phyloP scores from a whole-genome alignment of 306 rosid genomes.

The Quercus variabilis region DNA sequence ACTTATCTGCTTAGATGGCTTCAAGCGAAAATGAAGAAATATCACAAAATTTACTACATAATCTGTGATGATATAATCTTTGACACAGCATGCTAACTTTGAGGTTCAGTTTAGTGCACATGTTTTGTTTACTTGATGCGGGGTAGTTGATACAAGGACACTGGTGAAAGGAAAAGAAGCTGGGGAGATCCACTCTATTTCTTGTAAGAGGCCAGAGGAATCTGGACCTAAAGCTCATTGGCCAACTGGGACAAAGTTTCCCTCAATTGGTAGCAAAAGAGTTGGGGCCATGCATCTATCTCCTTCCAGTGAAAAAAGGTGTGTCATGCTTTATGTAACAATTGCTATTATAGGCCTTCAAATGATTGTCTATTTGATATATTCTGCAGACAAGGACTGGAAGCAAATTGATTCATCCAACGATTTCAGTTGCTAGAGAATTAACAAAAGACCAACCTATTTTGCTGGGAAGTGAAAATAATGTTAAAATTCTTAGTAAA shows the following conservation, averaged over 20 bases:
- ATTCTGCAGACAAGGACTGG: slow-evolving; percentile 33
- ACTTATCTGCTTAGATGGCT: slow-evolving; percentile 17
- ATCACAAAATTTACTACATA: not conserved
- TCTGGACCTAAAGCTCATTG: slow-evolving; percentile 20
- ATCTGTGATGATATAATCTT: not conserved
- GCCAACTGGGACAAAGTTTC: slow-evolving; percentile 34
- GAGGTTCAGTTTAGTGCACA: slow-evolving; percentile 3
- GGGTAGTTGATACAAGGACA: slow-evolving; percentile 31
- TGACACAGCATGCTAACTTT: not conserved
- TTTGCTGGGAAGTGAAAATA: slow-evolving; percentile 35
- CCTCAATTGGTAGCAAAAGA: slow-evolving; percentile 34
- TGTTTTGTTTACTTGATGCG: slow-evolving; percentile 32
- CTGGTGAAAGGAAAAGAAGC: slow-evolving; percentile 32
- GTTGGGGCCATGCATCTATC: slow-evolving; percentile 31
- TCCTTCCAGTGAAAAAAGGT: slow-evolving; percentile 40
- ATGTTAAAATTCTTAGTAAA: slow-evolving; percentile 22
- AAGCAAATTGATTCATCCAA: slow-evolving; percentile 27
- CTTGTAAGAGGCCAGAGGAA: slow-evolving; percentile 30
- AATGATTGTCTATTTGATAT: slow-evolving; percentile 20
- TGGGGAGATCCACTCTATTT: slow-evolving; percentile 26
- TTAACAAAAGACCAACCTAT: slow-evolving; percentile 27
- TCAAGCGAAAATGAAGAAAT: not conserved
- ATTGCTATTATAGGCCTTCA: slow-evolving; percentile 17
- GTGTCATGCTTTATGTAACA: slow-evolving; percentile 23
- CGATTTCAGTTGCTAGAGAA: slow-evolving; percentile 33